Base-by-base conservation (phyloP, 2,329 filamentous ascomycete species). In the Gliomastix tumulicola region DNA sequence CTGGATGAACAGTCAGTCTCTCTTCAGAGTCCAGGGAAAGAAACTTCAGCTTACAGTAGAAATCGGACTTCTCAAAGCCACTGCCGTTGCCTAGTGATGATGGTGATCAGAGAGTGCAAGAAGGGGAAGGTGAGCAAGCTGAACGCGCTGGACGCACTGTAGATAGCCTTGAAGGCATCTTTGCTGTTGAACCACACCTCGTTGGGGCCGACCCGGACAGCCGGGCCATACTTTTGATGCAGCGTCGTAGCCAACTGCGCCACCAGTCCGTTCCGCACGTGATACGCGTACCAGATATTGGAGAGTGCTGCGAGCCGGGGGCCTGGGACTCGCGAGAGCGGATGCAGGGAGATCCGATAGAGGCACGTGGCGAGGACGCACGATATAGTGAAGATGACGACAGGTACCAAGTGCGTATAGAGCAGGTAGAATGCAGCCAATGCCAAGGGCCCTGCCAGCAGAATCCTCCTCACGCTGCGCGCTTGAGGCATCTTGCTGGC, bases 151-250 rank as follows among this genome's bases (percentile, higher is more conserved):
- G 15, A 47, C 62, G 15, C 41, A 70, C 69, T 54, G 48, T 74
- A 75, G 7, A 73, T 69, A 2, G 54, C 45, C 37, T 61, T 60
- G 40, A 67, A 71, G 0, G 65, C 71, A 33, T 71, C 66, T 17
- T 49, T 57, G 4, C 62, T 68, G 39, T 67, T 54, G 20, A 74
- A 66, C 65, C 71, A 75, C 6, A 76, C 59, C 45, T 76, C 71
- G 22, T 72, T 62, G 0, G 73, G 72, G 0, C 68, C 68, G 7
- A 76, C 63, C 1, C 73, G 60, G n/a, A 77, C 73, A 3, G 62
- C 54, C 0, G 67, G 60, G 0, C 73, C 73, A 40, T 75, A 74
- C 10, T 40, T 49, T 0, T 45, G 40, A 37, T 75, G 71, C n/a
- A 76, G 42, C 0, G 51, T 56, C 45, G 55, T 60, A 2, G 62